phyloP scores from a whole-genome alignment of 2,329 filamentous ascomycete species.

The Pseudofabraea citricarpa region DNA sequence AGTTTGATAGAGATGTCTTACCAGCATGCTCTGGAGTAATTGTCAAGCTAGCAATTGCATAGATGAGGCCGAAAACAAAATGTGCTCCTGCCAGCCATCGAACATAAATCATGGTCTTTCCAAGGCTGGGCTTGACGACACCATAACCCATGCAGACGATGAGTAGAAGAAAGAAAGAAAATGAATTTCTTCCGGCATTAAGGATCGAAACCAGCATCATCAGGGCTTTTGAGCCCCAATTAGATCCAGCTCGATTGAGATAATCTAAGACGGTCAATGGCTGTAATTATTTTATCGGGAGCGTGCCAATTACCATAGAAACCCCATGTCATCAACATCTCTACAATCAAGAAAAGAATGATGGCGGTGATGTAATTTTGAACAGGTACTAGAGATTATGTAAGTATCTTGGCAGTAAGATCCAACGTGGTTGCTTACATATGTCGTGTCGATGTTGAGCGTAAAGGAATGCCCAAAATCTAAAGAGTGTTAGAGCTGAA shows the following conservation, averaged over 20 bases:
- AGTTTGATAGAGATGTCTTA: slow-evolving; percentile 29
- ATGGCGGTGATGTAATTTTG: slow-evolving; percentile 99
- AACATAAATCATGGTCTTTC: slow-evolving; percentile 90
- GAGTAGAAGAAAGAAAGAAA: slow-evolving; percentile 95
- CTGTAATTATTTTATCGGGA: no score
- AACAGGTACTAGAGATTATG: slow-evolving; percentile 64
- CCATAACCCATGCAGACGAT: slow-evolving; percentile 99
- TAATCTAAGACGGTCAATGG: slow-evolving; percentile 60
- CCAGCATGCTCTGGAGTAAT: slow-evolving; percentile 82
- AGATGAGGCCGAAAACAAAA: slow-evolving; percentile 92
- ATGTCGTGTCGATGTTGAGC: slow-evolving; percentile 93
- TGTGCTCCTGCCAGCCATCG: slow-evolving; percentile 87
- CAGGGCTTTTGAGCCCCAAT: slow-evolving; percentile 74
- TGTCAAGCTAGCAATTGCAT: slow-evolving; percentile 82
- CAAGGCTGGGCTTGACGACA: slow-evolving; percentile 89
- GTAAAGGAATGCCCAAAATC: slow-evolving; percentile 92
- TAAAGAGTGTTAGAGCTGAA: slow-evolving; percentile 22
- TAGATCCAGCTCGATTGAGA: slow-evolving; percentile 84
- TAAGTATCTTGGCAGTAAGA: slow-evolving; percentile 23
- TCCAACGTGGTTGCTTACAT: slow-evolving; percentile 41
- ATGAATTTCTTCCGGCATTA: slow-evolving; percentile 91
- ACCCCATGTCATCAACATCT: slow-evolving; percentile 98
- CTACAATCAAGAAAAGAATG: slow-evolving; percentile 85
- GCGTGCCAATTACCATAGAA: slow-evolving; percentile 89
- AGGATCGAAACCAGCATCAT: slow-evolving; percentile 89